Evolutionary conservation across 2,329 filamentous ascomycete genomes (phyloP), one percentile per base, ranked within the genome.

Genomic region (Chalaropsis thielavioides): DNA sequence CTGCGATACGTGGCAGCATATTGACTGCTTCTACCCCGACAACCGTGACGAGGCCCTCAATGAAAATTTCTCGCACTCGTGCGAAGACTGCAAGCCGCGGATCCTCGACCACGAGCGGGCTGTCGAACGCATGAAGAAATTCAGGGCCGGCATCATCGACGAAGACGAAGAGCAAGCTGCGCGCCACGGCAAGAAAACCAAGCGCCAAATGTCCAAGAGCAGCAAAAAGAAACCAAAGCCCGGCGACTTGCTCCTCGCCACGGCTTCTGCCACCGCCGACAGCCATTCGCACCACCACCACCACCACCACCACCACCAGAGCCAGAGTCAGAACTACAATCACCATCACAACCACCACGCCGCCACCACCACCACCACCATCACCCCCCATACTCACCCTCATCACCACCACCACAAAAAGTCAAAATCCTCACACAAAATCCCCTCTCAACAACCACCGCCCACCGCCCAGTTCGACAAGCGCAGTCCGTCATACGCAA

Each of bases 1-100:
- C 67, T 99, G 94, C 80, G 89, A 96, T 74, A 94, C 91, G 61
- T 99, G 94, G 94, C 94, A 99, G 76, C 94, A 99, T 76, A 95
- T 96, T 71, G 87, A 91, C 73, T 99, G 94, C 77, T 97, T 95
- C 77, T 97, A 97, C 74, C 83, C 83, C 24, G 75, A 83, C 69
- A 89, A 90, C 70, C 82, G 84, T 73, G 82, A 85, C 74, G 80
- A 89, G 79, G 81, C 88, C 77, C 76, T 92, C 74, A 75, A 87
- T 79, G 80, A 83, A 67, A 81, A 84, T 71, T 88, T 87, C 71
- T 80, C 89, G 65, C 92, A 99, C 77, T 90, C 87, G 65, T 99
- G 94, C 77, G 84, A 85, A 71, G 90, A 96, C 71, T 99, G 94
- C 78, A 84, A 88, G 67, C 91, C 92, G 19, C 83, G 91, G 68